phyloP scores from a whole-genome alignment of 2,329 filamentous ascomycete species.

The Colletotrichum somersetense region DNA sequence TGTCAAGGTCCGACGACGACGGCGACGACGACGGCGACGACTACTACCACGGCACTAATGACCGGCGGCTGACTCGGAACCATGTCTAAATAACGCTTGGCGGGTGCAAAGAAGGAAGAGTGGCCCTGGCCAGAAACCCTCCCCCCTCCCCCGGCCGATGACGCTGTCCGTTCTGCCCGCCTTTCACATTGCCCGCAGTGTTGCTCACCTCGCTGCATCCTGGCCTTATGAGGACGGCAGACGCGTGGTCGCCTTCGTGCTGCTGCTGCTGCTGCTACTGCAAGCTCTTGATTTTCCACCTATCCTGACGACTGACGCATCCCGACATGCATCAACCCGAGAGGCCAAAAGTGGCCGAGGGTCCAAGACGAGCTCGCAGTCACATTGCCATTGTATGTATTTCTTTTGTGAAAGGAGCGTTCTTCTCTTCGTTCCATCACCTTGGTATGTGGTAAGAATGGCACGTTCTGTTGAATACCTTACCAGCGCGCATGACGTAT shows the following conservation, averaged over 20 bases:
- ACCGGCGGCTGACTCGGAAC: constrained; percentile 28
- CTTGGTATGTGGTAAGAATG: neutral
- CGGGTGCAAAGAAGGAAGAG: constrained; percentile 12
- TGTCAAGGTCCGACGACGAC: constrained; percentile 2
- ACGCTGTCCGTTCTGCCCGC: constrained; percentile 23
- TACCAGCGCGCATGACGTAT: neutral
- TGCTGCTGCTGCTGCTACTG: constrained; percentile 5
- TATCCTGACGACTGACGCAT: neutral
- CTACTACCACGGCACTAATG: constrained; percentile 17
- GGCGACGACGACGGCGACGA: neutral
- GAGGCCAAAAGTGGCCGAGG: neutral
- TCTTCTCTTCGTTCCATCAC: neutral
- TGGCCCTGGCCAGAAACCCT: neutral
- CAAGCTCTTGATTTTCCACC: constrained; percentile 16
- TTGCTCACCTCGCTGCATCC: constrained; percentile 19
- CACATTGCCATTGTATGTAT: neutral
- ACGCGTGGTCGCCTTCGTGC: constrained; percentile 2
- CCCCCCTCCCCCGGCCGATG: neutral
- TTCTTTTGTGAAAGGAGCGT: neutral
- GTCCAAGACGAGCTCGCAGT: neutral
- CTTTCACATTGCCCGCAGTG: neutral
- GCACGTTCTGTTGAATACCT: neutral
- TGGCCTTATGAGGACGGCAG: constrained; percentile 19
- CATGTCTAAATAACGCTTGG: constrained; percentile 15
- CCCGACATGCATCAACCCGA: neutral